phyloP scores from a whole-genome alignment of 2,329 filamentous ascomycete genomes.

The Xylaria sp. region DNA sequence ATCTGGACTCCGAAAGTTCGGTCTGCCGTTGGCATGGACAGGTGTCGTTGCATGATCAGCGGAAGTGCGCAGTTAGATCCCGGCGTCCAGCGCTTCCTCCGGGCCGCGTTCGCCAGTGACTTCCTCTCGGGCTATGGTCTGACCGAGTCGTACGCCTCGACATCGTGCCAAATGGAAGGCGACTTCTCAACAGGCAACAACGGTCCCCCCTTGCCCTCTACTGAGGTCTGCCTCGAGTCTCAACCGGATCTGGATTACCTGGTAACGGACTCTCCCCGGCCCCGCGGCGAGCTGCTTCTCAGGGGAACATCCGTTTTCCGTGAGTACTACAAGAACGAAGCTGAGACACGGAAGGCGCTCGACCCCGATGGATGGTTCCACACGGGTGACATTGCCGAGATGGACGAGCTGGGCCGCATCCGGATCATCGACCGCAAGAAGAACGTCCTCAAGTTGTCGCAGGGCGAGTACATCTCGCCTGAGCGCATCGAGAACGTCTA shows the following conservation, averaged over 20 bases:
- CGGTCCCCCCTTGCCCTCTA: constrained; percentile 61
- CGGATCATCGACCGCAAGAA: constrained; percentile 94
- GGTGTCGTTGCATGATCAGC: constrained; percentile 67
- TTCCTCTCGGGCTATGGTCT: constrained; percentile 88
- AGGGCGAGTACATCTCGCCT: constrained; percentile 96
- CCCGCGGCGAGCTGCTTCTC: constrained; percentile 83
- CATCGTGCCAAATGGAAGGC: constrained; percentile 59
- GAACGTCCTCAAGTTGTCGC: constrained; percentile 97
- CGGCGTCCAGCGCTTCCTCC: constrained; percentile 80
- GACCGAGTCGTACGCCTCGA: constrained; percentile 85
- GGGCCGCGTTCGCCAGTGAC: constrained; percentile 71
- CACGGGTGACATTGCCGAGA: constrained; percentile 82
- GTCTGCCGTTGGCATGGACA: constrained; percentile 75
- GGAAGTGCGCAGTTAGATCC: constrained; percentile 90
- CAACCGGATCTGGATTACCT: constrained; percentile 94
- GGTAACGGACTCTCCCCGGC: constrained; percentile 78
- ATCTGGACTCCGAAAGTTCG: constrained; percentile 89
- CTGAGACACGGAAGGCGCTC: constrained; percentile 77
- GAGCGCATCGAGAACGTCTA: constrained; percentile 96
- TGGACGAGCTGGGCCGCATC: constrained; percentile 83
- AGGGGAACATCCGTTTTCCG: constrained; percentile 75
- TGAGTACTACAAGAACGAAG: constrained; percentile 85
- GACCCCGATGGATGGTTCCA: constrained; percentile 94
- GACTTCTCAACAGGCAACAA: constrained; percentile 80
- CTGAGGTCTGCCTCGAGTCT: constrained; percentile 76